Base-by-base conservation (phyloP, 192 early-diverging fungal species). In the Umbelopsis isabellina region DNA sequence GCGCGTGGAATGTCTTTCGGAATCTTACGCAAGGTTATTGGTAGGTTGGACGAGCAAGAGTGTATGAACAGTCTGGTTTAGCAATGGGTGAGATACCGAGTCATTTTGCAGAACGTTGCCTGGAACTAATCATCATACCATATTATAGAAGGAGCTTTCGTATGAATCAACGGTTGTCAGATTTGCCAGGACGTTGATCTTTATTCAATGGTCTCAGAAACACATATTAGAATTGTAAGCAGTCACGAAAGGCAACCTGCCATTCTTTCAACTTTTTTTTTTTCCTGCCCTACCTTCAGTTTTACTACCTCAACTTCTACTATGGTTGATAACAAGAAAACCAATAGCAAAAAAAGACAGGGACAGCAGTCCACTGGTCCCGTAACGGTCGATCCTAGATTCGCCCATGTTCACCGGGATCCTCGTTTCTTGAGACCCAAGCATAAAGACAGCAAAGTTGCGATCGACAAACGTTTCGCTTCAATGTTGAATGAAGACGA, bases 401-500 rank as follows among this genome's bases (percentile, higher is more conserved):
- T 97, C 75, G 69, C 83, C 4, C 87, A 88, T 72, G 86, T 95
- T 20, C 90, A 91, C 66, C 79, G 84, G 13, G 96, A 98, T 77
- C 94, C 95, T 55, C 89, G 95, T 1, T 88, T 88, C 69, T 67
- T 80, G 66, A 80, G 88, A 70, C 87, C 95, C 23, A 90, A 89
- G 67, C 94, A 94, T 80, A 88, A 87, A 70, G 89, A 90, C 53
- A 80, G 77, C 51, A 97, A 98, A 76, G 86, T 98, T 64, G 86
- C 86, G 13, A 86, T 98, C 33, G 97, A 98, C 85, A 84, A 88
- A 70, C 91, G 97, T 48, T 98, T 98, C 78, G 72, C 85, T 11
- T 78, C 83, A 21, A 93, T 98, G 91, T 84, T 97, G 69, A 82
- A 89, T 25, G 83, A 85, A 74, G 87, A 91, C 22, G 82, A 86